Evolutionary conservation across 2,329 filamentous ascomycete species (phyloP).

Genomic region (Pyricularia sp.): DNA sequence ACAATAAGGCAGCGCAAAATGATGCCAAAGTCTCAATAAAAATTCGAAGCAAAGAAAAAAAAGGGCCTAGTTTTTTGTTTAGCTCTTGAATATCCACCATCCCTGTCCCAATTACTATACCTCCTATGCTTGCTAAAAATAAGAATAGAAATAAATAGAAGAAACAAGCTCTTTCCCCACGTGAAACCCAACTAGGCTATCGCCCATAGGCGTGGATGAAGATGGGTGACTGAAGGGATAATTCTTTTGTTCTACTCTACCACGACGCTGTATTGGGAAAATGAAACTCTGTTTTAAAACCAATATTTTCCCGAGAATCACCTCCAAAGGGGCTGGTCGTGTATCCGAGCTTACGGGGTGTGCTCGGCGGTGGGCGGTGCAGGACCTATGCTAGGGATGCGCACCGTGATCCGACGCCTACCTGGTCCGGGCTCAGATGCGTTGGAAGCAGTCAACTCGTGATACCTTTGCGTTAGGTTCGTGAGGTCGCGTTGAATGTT

Average conservation of each 20-base stretch:
- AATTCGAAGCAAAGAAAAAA: neutral
- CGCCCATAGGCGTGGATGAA: neutral
- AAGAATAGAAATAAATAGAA: neutral
- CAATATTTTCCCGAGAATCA: neutral
- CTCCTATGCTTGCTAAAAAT: neutral
- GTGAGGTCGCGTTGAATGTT: neutral
- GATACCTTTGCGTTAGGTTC: neutral
- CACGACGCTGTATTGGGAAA: neutral
- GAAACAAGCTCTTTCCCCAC: neutral
- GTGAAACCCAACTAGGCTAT: neutral
- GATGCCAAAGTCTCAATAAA: neutral
- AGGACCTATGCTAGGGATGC: neutral
- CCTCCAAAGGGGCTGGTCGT: slow-evolving; percentile 8
- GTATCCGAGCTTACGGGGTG: neutral
- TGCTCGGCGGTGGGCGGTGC: neutral
- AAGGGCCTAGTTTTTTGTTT: neutral
- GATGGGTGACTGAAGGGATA: neutral
- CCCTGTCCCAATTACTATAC: neutral
- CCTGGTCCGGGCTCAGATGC: neutral
- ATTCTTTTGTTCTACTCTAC: neutral
- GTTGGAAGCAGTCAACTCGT: neutral
- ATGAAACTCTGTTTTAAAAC: neutral
- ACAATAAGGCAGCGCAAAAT: neutral
- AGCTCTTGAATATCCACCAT: neutral
- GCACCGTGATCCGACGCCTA: neutral